Evolutionary conservation across 176 grass and related monocot genomes (phyloP).

Genomic region (Bolboschoenus planiculmis): DNA sequence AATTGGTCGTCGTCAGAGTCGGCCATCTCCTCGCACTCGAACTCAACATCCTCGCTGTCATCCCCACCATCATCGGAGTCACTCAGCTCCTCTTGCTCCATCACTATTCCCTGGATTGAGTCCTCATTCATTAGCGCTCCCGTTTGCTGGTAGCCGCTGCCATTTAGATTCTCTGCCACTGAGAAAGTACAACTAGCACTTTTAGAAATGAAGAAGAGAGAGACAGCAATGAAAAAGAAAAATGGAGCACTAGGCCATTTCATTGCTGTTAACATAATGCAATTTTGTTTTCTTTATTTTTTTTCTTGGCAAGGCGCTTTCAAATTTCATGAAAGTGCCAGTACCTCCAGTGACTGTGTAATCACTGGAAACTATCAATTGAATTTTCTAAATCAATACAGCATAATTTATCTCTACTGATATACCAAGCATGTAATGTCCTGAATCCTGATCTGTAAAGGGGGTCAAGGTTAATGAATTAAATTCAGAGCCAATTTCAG

Average conservation of each 20-base stretch:
- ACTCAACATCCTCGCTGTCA: slow-evolving; percentile 63
- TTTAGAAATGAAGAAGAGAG: neutral
- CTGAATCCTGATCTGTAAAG: neutral
- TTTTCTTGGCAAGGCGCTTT: neutral
- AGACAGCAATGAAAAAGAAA: neutral
- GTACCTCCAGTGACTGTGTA: neutral
- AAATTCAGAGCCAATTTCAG: neutral
- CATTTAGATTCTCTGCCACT: slow-evolving; percentile 28
- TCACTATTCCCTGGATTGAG: slow-evolving; percentile 65
- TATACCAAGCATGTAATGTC: neutral
- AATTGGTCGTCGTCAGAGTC: slow-evolving; percentile 84
- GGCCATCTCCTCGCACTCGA: slow-evolving; percentile 79
- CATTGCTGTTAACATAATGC: neutral
- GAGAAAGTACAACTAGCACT: slow-evolving; percentile 14
- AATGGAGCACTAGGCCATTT: neutral
- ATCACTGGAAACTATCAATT: neutral
- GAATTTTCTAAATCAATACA: neutral
- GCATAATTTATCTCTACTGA: neutral
- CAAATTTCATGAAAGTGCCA: neutral
- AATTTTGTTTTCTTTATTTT: slow-evolving; percentile 23
- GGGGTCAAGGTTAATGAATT: neutral
- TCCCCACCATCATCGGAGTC: slow-evolving; percentile 77
- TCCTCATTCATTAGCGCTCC: slow-evolving; percentile 43
- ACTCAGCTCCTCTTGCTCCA: slow-evolving; percentile 95
- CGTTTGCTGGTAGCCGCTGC: slow-evolving; percentile 25